These are phyloP conservation scores for Bryum argenteum DNA, from an alignment of 225 moss, liverwort and hornwort species.

Conservation along the genomic window DNA sequence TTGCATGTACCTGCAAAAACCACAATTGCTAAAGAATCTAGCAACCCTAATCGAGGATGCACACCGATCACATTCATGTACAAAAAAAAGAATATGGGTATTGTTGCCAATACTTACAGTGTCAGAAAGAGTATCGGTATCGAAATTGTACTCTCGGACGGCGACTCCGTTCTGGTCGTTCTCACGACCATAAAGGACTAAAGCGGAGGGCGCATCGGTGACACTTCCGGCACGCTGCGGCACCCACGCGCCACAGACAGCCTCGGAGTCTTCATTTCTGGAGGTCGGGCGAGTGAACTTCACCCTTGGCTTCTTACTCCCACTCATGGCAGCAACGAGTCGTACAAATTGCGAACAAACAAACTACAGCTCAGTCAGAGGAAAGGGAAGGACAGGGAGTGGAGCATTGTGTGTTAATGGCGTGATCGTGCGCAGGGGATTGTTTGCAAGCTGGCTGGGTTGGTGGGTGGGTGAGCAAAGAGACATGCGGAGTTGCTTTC, in stretches of 20 bases:
- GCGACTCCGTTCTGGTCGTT: constrained; percentile 33
- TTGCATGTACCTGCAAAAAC: constrained; percentile 47
- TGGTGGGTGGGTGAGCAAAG: no score
- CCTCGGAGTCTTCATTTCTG: constrained; percentile 53
- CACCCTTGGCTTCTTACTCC: constrained; percentile 29
- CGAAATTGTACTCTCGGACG: constrained; percentile 59
- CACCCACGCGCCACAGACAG: constrained; percentile 68
- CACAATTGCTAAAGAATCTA: neutral
- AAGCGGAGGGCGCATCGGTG: constrained; percentile 49
- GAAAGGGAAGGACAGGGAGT: no score
- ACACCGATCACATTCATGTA: neutral
- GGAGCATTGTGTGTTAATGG: no score
- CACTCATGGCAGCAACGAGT: constrained; percentile 27
- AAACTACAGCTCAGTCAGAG: no score
- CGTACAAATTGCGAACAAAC: no score
- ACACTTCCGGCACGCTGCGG: constrained; percentile 45
- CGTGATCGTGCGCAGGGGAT: no score
- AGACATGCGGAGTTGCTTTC: no score
- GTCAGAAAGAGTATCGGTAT: constrained; percentile 47
- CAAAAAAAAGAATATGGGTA: no score
- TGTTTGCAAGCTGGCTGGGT: no score
- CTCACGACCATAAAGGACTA: constrained; percentile 57
- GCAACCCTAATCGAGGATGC: constrained; percentile 13
- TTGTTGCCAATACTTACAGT: constrained; percentile 40
- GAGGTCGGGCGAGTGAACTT: constrained; percentile 40